Evolutionary conservation across 495 filamentous ascomycete species (phyloP), one percentile per base, ranked within the genome.

Genomic region (Annulohypoxylon stygium): DNA sequence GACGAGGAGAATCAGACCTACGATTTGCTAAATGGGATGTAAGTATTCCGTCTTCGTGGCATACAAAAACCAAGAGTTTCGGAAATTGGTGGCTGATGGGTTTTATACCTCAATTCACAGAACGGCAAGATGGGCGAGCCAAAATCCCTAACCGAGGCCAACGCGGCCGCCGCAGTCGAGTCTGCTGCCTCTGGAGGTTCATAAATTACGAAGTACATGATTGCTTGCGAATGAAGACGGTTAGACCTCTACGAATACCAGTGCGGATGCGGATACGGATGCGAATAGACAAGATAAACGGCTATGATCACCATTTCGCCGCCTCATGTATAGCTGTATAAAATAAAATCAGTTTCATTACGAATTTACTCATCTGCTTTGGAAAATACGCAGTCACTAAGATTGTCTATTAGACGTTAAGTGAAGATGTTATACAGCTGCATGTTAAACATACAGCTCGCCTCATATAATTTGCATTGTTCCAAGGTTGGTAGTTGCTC

Each of bases 11-110:
- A 82, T 91, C 90, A 87, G 95, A 98, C 43, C 84, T 99, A 67
- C 90, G 90, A 84, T 97, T 97, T 78, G 90, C 95, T 65, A 97
- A 97, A 88, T 99, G 96, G 96, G 87, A 93, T 89, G 96, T 99
- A 80, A 89, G 93, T 90, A 69, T 37, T 26, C 16, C 30, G 11
- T 43, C 25, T 37, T 14, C 61, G n/a, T 58, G 9, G 61, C 26
- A 53, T 47, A 70, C 23, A 14, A 9, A 25, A 45, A 65, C 10
- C 36, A 16, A 37, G 41, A 41, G 23, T 69, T 39, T n/a, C 9
- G 57, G 62, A 43, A 54, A 25, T 6, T 47, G 30, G 48, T 57
- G 34, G 62, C 78, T 78, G 68, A 84, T 61, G 41, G 63, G 25
- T 23, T 68, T 75, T 70, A 66, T 75, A 33, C 61, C 67, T 61